Conservation (phyloP, 768 basidiomycete genomes). For the Gelatoporia subvermispora region DNA sequence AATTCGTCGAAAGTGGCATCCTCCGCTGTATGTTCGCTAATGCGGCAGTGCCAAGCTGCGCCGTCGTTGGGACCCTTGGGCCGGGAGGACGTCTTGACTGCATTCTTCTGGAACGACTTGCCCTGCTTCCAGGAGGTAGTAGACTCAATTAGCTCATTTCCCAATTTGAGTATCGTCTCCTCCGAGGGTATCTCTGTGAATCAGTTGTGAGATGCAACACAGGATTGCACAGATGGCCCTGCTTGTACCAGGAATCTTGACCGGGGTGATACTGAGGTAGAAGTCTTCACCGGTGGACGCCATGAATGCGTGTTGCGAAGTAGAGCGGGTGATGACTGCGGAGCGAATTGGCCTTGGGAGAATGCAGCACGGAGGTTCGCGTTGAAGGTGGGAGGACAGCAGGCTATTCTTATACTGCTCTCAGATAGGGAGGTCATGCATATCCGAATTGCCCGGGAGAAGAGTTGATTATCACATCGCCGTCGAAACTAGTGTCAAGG, state of each 20-base stretch:
- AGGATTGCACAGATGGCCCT: neutral
- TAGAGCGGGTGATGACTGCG: too few species aligned
- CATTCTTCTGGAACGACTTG: conserved; percentile 50
- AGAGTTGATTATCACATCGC: too few species aligned
- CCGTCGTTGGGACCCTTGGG: conserved; percentile 51
- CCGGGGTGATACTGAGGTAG: conserved; percentile 32
- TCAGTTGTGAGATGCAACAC: neutral
- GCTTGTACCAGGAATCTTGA: conserved; percentile 37
- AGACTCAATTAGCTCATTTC: conserved; percentile 49
- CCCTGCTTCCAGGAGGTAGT: conserved; percentile 62
- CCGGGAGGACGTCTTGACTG: conserved; percentile 51
- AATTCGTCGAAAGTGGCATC: conserved; percentile 71
- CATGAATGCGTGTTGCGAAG: neutral
- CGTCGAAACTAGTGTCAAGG: too few species aligned
- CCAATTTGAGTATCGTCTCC: conserved; percentile 50
- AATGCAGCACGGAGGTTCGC: too few species aligned
- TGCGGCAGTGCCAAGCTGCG: conserved; percentile 63
- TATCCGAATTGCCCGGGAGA: too few species aligned
- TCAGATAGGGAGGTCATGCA: too few species aligned
- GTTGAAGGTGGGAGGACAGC: too few species aligned
- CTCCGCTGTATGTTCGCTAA: conserved; percentile 59
- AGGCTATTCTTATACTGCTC: too few species aligned
- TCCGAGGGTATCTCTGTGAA: conserved; percentile 56
- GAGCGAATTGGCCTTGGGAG: too few species aligned
- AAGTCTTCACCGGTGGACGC: neutral